Evolutionary conservation across 2,329 filamentous ascomycete genomes (phyloP), one percentile per base, ranked within the genome.

Genomic region (Fusarium neocosmosporiellum): DNA sequence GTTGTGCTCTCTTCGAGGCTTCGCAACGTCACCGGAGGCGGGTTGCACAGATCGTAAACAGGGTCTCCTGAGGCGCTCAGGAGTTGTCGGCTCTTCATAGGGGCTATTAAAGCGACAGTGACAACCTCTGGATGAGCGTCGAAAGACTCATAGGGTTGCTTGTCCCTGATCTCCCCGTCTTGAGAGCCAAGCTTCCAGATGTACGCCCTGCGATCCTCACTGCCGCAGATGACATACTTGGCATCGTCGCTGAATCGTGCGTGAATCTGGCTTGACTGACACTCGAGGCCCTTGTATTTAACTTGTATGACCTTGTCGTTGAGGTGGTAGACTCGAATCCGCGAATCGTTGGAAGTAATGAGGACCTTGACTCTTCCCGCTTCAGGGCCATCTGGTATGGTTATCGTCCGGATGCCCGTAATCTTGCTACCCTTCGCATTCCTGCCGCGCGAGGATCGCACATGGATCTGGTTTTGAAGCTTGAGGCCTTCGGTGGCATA

Each of bases 371-470:
- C 88, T 61, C 95, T 92, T 1, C 90, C 90, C 37, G 88, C 88
- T 14, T 82, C 81, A 9, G 80, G 58, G 9, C 74, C 80, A 4
- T 74, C 53, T 3, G 91, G 90, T 57, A 90, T 85, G 18, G 84
- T 82, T 72, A 92, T 91, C 0, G 94, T 93, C 78, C 96, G 91
- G 61, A 99, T 98, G 8, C 95, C 95, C 0, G 96, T 98, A 75
- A 99, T 98, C 80, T 99, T 99, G 84, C 95, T 98, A 7, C 96
- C 96, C 80, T 97, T 98, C 6, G 95, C 93, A 78, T 98, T 98
- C 79, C 95, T 95, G 4, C 96, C 96, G 67, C 95, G 89, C 0
- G 94, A 94, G 1, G 95, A 98, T 50, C 95, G 91, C n/a, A 98
- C 95, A 74, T 98, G 95, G 33, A 98, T 92, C 79, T 98, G 95